Evolutionary conservation across 2,329 filamentous ascomycete genomes (phyloP).

Genomic region (Myrmaecium sp.): DNA sequence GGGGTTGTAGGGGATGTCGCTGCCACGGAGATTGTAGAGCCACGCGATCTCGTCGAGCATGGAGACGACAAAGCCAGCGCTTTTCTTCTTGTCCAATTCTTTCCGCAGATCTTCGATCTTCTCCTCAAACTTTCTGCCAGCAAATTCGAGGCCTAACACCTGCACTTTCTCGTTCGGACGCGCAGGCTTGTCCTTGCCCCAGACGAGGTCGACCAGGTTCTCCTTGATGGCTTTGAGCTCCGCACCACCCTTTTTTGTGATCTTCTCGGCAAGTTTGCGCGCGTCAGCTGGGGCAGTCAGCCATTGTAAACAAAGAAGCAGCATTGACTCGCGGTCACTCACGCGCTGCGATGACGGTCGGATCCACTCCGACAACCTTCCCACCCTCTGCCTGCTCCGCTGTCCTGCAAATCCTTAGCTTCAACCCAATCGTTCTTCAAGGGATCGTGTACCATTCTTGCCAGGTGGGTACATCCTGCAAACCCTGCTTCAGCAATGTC

Average conservation of each 20-base stretch:
- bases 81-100: conserved; percentile 80
- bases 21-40: conserved; percentile 94
- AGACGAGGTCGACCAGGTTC: conserved; percentile 85
- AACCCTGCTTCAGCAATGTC: conserved; percentile 77
- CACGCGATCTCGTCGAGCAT: conserved; percentile 84
- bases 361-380: conserved; percentile 81
- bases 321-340: conserved; percentile 10
- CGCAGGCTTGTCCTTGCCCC: conserved; percentile 56
- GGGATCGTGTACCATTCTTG: conserved; percentile 77
- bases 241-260: conserved; percentile 70
- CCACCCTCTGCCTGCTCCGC: conserved; percentile 72
- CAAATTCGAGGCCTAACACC: conserved; percentile 52
- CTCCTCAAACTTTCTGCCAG: conserved; percentile 65
- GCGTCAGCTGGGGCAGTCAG: conserved; percentile 34
- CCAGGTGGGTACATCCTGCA: conserved; percentile 91
- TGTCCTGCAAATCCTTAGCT: conserved; percentile 29
- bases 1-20: conserved; percentile 91
- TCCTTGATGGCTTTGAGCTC: conserved; percentile 58
- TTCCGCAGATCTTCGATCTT: conserved; percentile 82
- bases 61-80: conserved; percentile 69
- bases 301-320: conserved; percentile 24
- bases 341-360: conserved; percentile 63
- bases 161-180: conserved; percentile 62
- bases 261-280: conserved; percentile 64
- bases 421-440: too few species aligned